A percentile compares a stretch with the other conserved stretches of the same genome.
phyloP scores from a whole-genome alignment of 129 eudicot species.

The carrot (Daucus carota) region DH1_v3.0 NC_030388.2:26723501-26724000 shows the following conservation, averaged over 20 bases:
- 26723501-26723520: no score
- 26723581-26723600: background rate
- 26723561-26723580: no score
- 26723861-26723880: background rate
- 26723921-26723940: slow-evolving; percentile 17
- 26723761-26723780: slow-evolving; percentile 79
- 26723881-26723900: background rate
- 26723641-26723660: background rate
- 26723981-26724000: background rate
- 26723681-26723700: background rate
- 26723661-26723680: background rate
- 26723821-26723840: slow-evolving; percentile 51
- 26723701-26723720: slow-evolving; percentile 85
- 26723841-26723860: background rate
- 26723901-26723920: background rate
- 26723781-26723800: slow-evolving; percentile 85
- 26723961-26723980: slow-evolving; percentile 14
- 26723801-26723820: slow-evolving; percentile 89
- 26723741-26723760: slow-evolving; percentile 77
- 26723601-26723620: background rate
- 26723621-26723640: background rate
- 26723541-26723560: no score
- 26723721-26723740: slow-evolving; percentile 95
- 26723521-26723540: no score
- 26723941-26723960: slow-evolving; percentile 28